These are phyloP conservation scores for Dactylonectria estremocensis DNA, from an alignment of 2,329 filamentous ascomycete genomes.

Conservation along the genomic window DNA sequence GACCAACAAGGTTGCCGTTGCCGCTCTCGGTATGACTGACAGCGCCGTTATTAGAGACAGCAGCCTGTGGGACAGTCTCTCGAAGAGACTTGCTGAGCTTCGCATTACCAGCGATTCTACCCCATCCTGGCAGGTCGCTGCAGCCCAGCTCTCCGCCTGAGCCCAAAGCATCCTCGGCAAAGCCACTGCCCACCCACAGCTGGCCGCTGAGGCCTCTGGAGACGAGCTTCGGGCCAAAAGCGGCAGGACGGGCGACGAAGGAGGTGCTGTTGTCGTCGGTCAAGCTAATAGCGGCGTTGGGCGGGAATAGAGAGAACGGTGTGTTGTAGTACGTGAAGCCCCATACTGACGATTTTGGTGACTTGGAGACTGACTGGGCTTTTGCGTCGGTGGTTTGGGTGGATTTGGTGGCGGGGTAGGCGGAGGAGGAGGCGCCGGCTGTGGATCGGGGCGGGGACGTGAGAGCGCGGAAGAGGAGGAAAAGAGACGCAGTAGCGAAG, in stretches of 20 bases:
- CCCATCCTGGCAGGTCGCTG: constrained; percentile 94
- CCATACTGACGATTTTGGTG: constrained; percentile 48
- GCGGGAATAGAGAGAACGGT: constrained; percentile 91
- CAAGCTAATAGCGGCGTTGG: constrained; percentile 94
- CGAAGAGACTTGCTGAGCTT: constrained; percentile 59
- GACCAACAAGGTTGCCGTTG: constrained; percentile 45
- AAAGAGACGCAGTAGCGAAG: constrained; percentile 68
- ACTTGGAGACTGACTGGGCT: constrained; percentile 27
- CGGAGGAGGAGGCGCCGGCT: constrained; percentile 38
- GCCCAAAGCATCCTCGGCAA: constrained; percentile 80
- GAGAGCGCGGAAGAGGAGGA: constrained; percentile 69
- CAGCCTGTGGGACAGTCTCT: constrained; percentile 40
- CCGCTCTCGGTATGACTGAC: constrained; percentile 36
- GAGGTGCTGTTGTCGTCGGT: constrained; percentile 99
- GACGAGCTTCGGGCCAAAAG: constrained; percentile 88
- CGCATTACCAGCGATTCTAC: constrained; percentile 69
- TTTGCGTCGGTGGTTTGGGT: constrained; percentile 35
- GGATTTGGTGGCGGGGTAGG: constrained; percentile 47
- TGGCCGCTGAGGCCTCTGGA: constrained; percentile 86
- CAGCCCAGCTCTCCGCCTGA: constrained; percentile 92
- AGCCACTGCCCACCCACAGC: constrained; percentile 94
- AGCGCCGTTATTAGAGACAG: constrained; percentile 33
- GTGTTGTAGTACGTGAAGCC: constrained; percentile 79
- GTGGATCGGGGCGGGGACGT: constrained; percentile 54
- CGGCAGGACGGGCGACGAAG: constrained; percentile 92